phyloP scores from a whole-genome alignment of 306 rosid species.

The Acacia melanoxylon region DNA sequence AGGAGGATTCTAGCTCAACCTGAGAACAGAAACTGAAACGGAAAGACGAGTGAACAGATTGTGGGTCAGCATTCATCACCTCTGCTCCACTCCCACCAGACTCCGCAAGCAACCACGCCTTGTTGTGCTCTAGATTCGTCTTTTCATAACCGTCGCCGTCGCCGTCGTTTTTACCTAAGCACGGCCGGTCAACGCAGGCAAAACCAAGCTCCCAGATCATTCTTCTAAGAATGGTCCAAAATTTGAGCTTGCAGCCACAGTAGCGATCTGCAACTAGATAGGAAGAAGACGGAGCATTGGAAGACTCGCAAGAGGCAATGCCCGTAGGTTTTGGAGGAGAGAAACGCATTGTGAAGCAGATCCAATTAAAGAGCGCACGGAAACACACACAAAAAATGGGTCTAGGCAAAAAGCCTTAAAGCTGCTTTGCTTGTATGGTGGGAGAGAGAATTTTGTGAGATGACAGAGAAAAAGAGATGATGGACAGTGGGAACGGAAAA shows the following conservation, averaged over 20 bases:
- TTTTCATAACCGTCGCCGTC: neutral
- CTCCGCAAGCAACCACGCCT: conserved; percentile 94
- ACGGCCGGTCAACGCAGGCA: conserved; percentile 42
- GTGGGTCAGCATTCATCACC: conserved; percentile 70
- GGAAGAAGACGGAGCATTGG: conserved; percentile 22
- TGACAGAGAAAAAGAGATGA: no score
- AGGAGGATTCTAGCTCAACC: conserved; percentile 80
- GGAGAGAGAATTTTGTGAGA: no score
- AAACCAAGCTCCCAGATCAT: conserved; percentile 68
- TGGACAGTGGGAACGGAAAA: no score
- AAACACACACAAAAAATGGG: conserved; percentile 5
- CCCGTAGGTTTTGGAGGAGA: conserved; percentile 41
- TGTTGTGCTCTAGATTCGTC: conserved; percentile 73
- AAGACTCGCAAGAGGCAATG: conserved; percentile 43
- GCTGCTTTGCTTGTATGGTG: no score
- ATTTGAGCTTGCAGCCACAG: conserved; percentile 46
- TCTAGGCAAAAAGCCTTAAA: no score
- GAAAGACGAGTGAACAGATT: conserved; percentile 88
- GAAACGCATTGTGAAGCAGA: conserved; percentile 59
- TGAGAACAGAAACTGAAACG: conserved; percentile 95
- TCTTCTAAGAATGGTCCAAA: conserved; percentile 49
- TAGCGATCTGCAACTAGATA: conserved; percentile 33
- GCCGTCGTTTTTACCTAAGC: conserved; percentile 4
- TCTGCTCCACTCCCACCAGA: conserved; percentile 84
- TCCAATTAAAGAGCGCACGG: conserved; percentile 58